Evolutionary conservation across 345 rosid species (phyloP).

Genomic region (Triadica sebifera): DNA sequence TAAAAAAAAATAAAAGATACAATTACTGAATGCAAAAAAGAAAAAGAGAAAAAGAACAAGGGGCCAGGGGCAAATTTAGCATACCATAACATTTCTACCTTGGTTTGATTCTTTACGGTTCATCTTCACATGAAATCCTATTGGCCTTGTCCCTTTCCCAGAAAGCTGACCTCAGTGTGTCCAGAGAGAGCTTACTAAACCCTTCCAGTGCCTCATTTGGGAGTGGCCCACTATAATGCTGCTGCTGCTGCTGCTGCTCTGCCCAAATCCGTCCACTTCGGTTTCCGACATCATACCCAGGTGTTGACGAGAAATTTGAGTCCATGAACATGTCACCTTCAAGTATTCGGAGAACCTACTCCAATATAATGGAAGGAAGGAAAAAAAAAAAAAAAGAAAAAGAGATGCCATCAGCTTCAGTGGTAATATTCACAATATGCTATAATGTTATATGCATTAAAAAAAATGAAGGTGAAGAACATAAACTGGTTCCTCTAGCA

Average conservation of each 20-base stretch:
- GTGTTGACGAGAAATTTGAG: constrained; percentile 58
- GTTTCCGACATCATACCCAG: constrained; percentile 76
- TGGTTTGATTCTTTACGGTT: constrained; percentile 17
- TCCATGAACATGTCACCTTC: constrained; percentile 92
- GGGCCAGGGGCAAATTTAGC: constrained; percentile 7
- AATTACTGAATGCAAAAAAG: not conserved
- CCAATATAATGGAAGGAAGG: constrained; percentile 1
- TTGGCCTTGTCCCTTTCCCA: constrained; percentile 50
- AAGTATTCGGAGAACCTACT: constrained; percentile 86
- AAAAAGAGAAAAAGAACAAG: not conserved
- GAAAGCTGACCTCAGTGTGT: constrained; percentile 36
- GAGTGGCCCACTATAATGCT: constrained; percentile 45
- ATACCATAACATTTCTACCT: not conserved
- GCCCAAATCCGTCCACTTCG: constrained; percentile 75
- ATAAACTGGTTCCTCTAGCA: too few relatives aligned
- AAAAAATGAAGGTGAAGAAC: too few relatives aligned
- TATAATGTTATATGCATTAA: too few relatives aligned
- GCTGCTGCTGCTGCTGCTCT: constrained; percentile 49
- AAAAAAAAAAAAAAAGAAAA: not conserved
- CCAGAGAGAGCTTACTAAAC: constrained; percentile 58
- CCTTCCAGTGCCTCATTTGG: constrained; percentile 50
- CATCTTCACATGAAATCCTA: constrained; percentile 30
- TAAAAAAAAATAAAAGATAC: not conserved
- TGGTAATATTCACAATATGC: too few relatives aligned
- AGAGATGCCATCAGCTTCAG: not conserved